phyloP scores from a whole-genome alignment of 2,329 filamentous ascomycete genomes.

The Stagonosporopsis rhizophila region DNA sequence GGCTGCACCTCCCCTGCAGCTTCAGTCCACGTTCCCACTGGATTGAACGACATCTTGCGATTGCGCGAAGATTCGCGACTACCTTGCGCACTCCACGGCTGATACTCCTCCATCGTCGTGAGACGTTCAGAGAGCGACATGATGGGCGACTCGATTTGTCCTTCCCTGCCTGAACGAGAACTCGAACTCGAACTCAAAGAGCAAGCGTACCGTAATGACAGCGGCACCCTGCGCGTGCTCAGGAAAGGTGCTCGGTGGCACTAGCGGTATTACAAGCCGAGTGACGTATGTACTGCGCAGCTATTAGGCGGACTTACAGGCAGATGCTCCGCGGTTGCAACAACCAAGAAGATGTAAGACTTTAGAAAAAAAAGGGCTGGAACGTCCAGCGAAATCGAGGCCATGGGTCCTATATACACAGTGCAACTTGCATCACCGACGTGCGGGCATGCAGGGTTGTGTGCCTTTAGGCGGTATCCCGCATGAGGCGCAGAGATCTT shows the following conservation, averaged over 20 bases:
- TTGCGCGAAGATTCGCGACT: constrained; percentile 48
- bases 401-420: constrained; percentile 27
- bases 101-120: constrained; percentile 51
- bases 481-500: constrained; percentile 25
- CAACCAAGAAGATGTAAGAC: not conserved
- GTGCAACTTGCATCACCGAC: constrained; percentile 14
- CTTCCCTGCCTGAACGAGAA: not conserved
- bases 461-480: constrained; percentile 15
- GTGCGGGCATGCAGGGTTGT: constrained; percentile 26
- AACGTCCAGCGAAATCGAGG: not conserved
- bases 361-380: not conserved
- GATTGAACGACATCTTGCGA: constrained; percentile 59
- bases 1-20: constrained; percentile 49
- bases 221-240: constrained; percentile 6
- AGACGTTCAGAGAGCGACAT: constrained; percentile 52
- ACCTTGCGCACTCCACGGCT: constrained; percentile 49
- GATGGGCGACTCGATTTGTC: constrained; percentile 10
- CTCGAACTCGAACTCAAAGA: not conserved
- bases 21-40: constrained; percentile 56
- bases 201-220: not conserved
- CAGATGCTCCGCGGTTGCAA: not conserved
- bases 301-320: constrained; percentile 4
- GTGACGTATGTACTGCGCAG: constrained; percentile 9
- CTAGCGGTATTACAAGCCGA: not conserved
- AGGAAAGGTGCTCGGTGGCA: constrained; percentile 6